These are phyloP conservation scores for Salmacisia buchloeana DNA, from an alignment of 1,284 basidiomycete genomes.

Conservation along the genomic window DNA sequence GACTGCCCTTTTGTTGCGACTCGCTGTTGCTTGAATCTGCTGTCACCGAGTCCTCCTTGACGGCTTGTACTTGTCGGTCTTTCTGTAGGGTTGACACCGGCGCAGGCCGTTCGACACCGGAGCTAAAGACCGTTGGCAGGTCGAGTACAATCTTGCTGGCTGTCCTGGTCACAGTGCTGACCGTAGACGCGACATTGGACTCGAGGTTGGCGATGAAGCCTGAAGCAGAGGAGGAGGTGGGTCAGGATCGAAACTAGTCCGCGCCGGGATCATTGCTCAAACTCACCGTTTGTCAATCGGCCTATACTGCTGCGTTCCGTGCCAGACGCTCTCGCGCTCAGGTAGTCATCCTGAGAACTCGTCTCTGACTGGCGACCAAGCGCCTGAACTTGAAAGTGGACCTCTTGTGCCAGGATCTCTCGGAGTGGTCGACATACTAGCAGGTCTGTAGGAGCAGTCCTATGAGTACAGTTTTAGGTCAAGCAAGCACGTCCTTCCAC, in stretches of 20 bases:
- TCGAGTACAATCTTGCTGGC: slow-evolving; percentile 41
- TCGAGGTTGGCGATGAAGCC: slow-evolving; percentile 40
- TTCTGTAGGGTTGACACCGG: neutral
- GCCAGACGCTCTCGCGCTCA: neutral
- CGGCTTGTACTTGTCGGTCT: neutral
- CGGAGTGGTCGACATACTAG: neutral
- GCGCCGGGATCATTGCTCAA: neutral
- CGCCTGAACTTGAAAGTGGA: neutral
- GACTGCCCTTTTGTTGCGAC: neutral
- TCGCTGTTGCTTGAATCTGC: neutral
- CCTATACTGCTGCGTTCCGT: slow-evolving; percentile 41
- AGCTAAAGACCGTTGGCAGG: neutral
- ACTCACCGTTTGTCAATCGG: slow-evolving; percentile 27
- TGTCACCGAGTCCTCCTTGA: neutral
- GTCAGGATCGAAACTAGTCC: neutral
- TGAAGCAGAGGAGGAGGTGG: neutral
- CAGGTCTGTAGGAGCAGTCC: neutral
- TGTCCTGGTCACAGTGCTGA: slow-evolving; percentile 39
- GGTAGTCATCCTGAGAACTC: neutral
- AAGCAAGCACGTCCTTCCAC: neutral
- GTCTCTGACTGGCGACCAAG: neutral
- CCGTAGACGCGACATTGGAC: slow-evolving; percentile 39
- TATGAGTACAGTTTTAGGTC: too few species aligned
- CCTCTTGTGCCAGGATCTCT: neutral
- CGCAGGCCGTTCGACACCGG: neutral